Conservation (phyloP, 1,139 yeast species). For the Yamadazyma diddensiae region DNA sequence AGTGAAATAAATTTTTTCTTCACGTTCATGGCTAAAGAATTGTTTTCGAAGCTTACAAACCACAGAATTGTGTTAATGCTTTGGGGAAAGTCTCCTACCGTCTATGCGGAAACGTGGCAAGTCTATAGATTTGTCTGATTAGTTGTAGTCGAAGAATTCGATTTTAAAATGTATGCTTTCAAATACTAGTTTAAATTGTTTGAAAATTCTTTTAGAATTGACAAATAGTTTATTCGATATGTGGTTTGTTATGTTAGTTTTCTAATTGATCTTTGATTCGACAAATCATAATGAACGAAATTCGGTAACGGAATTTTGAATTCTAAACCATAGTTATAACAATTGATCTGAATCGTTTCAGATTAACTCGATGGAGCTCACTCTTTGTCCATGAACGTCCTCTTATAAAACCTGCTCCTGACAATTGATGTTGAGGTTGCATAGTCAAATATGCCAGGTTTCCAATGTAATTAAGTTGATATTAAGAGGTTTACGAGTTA, state of each 20-base stretch:
- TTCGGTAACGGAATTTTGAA: constrained; percentile 62
- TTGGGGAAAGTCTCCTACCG: constrained; percentile 98
- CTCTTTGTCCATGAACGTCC: constrained; percentile 66
- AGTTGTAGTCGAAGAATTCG: neutral
- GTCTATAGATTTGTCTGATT: constrained; percentile 29
- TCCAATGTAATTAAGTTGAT: constrained; percentile 11
- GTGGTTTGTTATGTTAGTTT: neutral
- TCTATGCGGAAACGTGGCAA: constrained; percentile 60
- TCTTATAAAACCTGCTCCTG: constrained; percentile 28
- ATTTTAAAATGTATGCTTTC: neutral
- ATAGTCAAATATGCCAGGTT: constrained; percentile 75
- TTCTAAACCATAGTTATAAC: constrained; percentile 81
- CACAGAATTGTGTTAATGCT: constrained; percentile 45
- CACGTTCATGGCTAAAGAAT: constrained; percentile 70
- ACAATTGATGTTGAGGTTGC: constrained; percentile 33
- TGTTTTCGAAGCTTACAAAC: constrained; percentile 81
- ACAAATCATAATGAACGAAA: constrained; percentile 3
- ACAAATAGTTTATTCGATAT: neutral
- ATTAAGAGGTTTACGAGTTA: constrained; percentile 19
- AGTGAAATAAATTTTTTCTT: constrained; percentile 20
- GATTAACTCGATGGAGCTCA: constrained; percentile 91
- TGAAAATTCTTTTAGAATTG: neutral
- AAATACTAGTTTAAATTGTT: neutral
- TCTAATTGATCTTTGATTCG: neutral
- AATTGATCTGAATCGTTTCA: constrained; percentile 42